Conservation (phyloP, 768 basidiomycete genomes). For the Russula emetica region DNA sequence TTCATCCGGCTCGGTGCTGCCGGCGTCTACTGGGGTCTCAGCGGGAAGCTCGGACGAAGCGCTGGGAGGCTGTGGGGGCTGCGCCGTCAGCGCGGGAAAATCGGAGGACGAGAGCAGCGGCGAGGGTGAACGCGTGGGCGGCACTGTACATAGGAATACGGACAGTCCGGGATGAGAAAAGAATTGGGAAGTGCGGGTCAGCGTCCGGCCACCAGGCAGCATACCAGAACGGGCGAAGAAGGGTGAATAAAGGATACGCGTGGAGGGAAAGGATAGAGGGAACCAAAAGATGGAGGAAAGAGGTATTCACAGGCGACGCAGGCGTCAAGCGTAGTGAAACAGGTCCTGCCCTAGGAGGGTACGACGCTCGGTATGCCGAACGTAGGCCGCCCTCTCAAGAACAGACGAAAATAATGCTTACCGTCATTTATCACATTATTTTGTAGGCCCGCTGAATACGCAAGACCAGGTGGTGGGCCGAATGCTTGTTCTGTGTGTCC, state of each 20-base stretch:
- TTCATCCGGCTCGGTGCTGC: slow-evolving; percentile 38
- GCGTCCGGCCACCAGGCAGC: slow-evolving; percentile 20
- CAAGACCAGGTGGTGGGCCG: slow-evolving; percentile 66
- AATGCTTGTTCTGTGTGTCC: slow-evolving; percentile 17
- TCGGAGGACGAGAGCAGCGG: slow-evolving; percentile 60
- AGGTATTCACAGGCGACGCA: slow-evolving; percentile 3
- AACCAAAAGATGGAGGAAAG: slow-evolving; percentile 3
- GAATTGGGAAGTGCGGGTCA: slow-evolving; percentile 26
- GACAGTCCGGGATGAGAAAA: slow-evolving; percentile 32
- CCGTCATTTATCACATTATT: slow-evolving; percentile 29
- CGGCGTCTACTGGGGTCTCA: slow-evolving; percentile 35
- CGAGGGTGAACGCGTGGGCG: slow-evolving; percentile 32
- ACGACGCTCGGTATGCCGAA: slow-evolving; percentile 22
- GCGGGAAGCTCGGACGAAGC: slow-evolving; percentile 30
- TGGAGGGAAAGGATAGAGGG: background rate
- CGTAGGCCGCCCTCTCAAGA: slow-evolving; percentile 4
- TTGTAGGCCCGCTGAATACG: slow-evolving; percentile 38
- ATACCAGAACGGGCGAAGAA: slow-evolving; percentile 25
- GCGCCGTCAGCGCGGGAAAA: slow-evolving; percentile 65
- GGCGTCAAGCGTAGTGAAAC: slow-evolving; percentile 4
- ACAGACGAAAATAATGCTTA: slow-evolving; percentile 16
- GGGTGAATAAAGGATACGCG: background rate
- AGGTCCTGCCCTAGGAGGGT: slow-evolving; percentile 14
- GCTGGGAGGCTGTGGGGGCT: slow-evolving; percentile 34
- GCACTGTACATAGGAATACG: slow-evolving; percentile 27